These are phyloP conservation scores for Penicillium corylophilum DNA, from an alignment of 2,329 filamentous ascomycete genomes.

Conservation along the genomic window DNA sequence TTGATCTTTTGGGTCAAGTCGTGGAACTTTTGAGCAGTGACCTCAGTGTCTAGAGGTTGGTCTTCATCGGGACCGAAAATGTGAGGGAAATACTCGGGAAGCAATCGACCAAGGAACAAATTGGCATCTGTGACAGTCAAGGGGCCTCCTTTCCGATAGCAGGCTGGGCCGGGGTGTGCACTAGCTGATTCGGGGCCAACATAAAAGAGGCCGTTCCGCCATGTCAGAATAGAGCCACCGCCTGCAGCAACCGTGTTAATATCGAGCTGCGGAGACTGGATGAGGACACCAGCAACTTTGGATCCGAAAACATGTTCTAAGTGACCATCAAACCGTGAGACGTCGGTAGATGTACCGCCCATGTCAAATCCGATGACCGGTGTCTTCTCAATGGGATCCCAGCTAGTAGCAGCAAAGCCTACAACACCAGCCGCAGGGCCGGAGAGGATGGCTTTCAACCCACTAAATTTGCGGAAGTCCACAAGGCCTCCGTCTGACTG, in stretches of 20 bases:
- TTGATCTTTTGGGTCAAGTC: constrained; percentile 78
- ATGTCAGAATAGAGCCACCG: constrained; percentile 69
- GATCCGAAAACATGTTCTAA: constrained; percentile 96
- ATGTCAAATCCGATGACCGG: constrained; percentile 95
- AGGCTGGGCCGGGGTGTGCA: constrained; percentile 86
- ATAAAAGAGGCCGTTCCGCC: constrained; percentile 84
- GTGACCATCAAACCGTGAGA: constrained; percentile 80
- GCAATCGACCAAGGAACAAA: constrained; percentile 76
- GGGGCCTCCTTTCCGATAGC: constrained; percentile 88
- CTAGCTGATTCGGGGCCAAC: constrained; percentile 90
- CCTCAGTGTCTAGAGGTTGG: constrained; percentile 72
- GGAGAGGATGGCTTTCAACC: constrained; percentile 81
- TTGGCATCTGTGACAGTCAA: constrained; percentile 92
- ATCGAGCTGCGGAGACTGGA: constrained; percentile 87
- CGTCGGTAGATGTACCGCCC: constrained; percentile 87
- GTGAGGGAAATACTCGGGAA: constrained; percentile 93
- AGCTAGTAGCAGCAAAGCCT: constrained; percentile 87
- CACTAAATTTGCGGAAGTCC: constrained; percentile 66
- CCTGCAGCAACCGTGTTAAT: constrained; percentile 95
- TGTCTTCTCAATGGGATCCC: constrained; percentile 75
- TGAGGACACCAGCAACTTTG: constrained; percentile 89
- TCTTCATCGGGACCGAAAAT: constrained; percentile 92
- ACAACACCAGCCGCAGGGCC: constrained; percentile 93
- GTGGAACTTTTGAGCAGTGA: constrained; percentile 72
- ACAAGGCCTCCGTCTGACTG: constrained; percentile 77